These are phyloP conservation scores for Hymenoscyphus occultus DNA, from an alignment of 2,329 filamentous ascomycete species.

Conservation along the genomic window DNA sequence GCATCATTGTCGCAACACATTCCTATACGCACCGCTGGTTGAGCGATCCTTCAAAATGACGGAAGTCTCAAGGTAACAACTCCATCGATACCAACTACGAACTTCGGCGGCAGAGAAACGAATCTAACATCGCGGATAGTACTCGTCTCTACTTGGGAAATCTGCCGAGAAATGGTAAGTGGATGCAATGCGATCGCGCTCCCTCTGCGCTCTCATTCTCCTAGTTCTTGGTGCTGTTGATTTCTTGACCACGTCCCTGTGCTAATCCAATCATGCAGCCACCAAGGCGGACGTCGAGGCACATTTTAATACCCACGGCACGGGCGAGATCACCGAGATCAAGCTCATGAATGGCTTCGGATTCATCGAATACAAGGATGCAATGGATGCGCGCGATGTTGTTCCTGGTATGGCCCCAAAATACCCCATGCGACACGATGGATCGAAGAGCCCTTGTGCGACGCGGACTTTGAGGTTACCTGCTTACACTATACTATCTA, in stretches of 20 bases:
- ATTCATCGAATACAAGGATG: constrained; percentile 99
- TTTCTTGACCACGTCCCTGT: neutral
- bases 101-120: neutral
- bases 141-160: constrained; percentile 98
- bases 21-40: neutral
- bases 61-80: constrained; percentile 67
- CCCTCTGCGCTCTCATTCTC: neutral
- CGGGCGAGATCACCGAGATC: constrained; percentile 96
- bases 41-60: constrained; percentile 48
- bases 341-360: constrained; percentile 99
- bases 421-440: constrained; percentile 20
- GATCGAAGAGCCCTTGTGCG: constrained; percentile 5
- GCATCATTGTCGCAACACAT: neutral
- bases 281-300: constrained; percentile 96
- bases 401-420: constrained; percentile 74
- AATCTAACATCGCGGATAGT: constrained; percentile 40
- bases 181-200: constrained; percentile 4
- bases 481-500: constrained; percentile 27
- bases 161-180: constrained; percentile 90
- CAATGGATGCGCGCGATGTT: constrained; percentile 96
- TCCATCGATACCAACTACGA: neutral
- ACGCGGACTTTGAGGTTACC: neutral
- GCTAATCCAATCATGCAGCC: constrained; percentile 52
- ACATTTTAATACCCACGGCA: constrained; percentile 93
- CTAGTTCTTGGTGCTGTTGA: neutral